Evolutionary conservation across 331 rosid species (phyloP).

Genomic region (Malus hybrid): DNA sequence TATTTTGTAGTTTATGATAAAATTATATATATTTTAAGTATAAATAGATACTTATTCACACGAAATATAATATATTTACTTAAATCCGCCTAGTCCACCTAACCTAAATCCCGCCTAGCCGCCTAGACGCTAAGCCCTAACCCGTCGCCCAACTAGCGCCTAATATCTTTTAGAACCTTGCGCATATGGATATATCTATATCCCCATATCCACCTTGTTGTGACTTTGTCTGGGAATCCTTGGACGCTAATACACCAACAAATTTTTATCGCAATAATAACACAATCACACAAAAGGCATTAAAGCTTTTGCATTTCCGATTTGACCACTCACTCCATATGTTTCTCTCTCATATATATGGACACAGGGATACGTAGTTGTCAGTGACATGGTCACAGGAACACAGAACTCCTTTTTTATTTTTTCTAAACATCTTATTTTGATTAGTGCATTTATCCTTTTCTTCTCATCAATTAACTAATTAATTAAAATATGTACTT

Average conservation of each 20-base stretch:
- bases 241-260: not conserved
- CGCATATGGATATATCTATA: too few relatives aligned
- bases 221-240: not conserved
- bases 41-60: too few relatives aligned
- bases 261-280: slow-evolving; percentile 27
- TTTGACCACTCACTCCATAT: slow-evolving; percentile 55
- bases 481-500: not conserved
- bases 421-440: slow-evolving; percentile 7
- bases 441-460: slow-evolving; percentile 18
- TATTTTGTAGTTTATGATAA: too few relatives aligned
- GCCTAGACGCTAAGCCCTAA: accelerated
- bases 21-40: too few relatives aligned
- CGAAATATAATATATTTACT: too few relatives aligned
- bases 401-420: slow-evolving; percentile 26
- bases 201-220: not conserved
- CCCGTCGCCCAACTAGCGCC: accelerated
- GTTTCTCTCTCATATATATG: slow-evolving; percentile 18
- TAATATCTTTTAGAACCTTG: too few relatives aligned
- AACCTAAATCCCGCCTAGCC: too few relatives aligned
- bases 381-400: slow-evolving; percentile 42
- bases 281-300: slow-evolving; percentile 25
- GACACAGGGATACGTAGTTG: slow-evolving; percentile 28
- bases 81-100: too few relatives aligned
- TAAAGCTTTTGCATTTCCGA: slow-evolving; percentile 16
- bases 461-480: not conserved